Evolutionary conservation across 2,329 filamentous ascomycete genomes (phyloP).

Genomic region (Phyllosticta paracitricarpa): DNA sequence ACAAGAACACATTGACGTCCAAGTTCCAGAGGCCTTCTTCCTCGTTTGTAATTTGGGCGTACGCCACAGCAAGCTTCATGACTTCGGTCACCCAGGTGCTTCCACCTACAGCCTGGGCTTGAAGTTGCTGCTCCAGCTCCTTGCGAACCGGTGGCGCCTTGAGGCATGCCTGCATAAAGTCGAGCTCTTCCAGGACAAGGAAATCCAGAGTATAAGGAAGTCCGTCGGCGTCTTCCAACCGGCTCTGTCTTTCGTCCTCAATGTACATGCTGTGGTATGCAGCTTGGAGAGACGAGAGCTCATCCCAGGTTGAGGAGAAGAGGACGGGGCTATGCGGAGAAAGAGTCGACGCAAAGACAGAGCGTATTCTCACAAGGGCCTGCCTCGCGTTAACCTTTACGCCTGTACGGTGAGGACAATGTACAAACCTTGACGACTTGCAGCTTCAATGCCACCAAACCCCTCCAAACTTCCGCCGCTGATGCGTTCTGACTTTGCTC

Average conservation of each 20-base stretch:
- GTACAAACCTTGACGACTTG: slow-evolving; percentile 67
- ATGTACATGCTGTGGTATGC: slow-evolving; percentile 80
- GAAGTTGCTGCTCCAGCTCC: slow-evolving; percentile 74
- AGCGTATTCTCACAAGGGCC: slow-evolving; percentile 80
- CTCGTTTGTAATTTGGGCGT: slow-evolving; percentile 82
- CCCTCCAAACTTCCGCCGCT: slow-evolving; percentile 62
- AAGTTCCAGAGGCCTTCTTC: slow-evolving; percentile 95
- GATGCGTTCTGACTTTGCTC: slow-evolving; percentile 41
- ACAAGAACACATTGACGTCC: slow-evolving; percentile 89
- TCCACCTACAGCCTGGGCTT: slow-evolving; percentile 45
- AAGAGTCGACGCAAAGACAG: slow-evolving; percentile 71
- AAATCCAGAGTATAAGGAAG: slow-evolving; percentile 95
- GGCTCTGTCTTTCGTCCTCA: slow-evolving; percentile 71
- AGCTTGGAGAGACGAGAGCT: slow-evolving; percentile 62
- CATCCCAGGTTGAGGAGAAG: slow-evolving; percentile 83
- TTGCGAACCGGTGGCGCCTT: slow-evolving; percentile 79
- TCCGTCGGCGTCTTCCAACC: slow-evolving; percentile 79
- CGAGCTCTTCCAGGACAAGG: slow-evolving; percentile 83
- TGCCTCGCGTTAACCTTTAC: slow-evolving; percentile 26
- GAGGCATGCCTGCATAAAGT: slow-evolving; percentile 87
- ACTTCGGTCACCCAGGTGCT: slow-evolving; percentile 78
- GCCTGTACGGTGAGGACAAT: neutral
- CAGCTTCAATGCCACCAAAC: slow-evolving; percentile 75
- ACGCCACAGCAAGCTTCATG: slow-evolving; percentile 74
- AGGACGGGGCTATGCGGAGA: slow-evolving; percentile 72